Evolutionary conservation across 768 basidiomycete genomes (phyloP), one percentile per base, ranked within the genome.

Genomic region (Pleurotus giganteus): DNA sequence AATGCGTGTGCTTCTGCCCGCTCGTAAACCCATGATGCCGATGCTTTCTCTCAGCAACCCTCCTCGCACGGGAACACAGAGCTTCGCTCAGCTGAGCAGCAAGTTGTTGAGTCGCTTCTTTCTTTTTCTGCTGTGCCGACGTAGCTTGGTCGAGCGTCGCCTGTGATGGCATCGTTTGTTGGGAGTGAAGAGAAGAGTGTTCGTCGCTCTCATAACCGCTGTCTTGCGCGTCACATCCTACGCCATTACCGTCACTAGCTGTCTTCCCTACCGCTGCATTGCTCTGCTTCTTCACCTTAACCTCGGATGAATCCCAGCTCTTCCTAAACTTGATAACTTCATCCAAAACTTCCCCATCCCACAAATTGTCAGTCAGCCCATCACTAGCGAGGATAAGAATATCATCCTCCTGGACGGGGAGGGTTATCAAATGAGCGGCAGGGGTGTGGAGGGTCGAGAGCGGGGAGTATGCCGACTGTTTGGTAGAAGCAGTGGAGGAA

Each of bases 341-440:
- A 57, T 94, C 92, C 13, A 94, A 69, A 15, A 94, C 82, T 57
- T 94, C 91, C 61, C 87, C 85, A 61, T 93, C 91, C 88, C 92
- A 94, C 21, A 94, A 71, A 63, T 94, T 94, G 68, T 94, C 92
- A 58, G 84, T 83, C 47, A 94, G 72, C 1, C 91, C 91, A 61
- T 94, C 92, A 17, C 80, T 83, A 0, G 89, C 86, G 36, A 94
- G 80, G 58, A 94, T 87, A 53, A 94, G 78, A 50, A 92, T 86
- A 56, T 91, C 89, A 54, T 88, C 81, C 19, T 79, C 76, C 57
- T 75, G 74, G 2, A 91, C 88, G 21, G 87, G 88, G 0, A 92
- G 72, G 0, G 82, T 82, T 60, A 87, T 82, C 4, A 85, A 71
- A 55, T 85, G 86, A 1, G 91, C 89, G 46, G 90, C 81, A 17